Base-by-base conservation (phyloP, 1,284 basidiomycete genomes). In the Ceratobasidium sp. region DNA sequence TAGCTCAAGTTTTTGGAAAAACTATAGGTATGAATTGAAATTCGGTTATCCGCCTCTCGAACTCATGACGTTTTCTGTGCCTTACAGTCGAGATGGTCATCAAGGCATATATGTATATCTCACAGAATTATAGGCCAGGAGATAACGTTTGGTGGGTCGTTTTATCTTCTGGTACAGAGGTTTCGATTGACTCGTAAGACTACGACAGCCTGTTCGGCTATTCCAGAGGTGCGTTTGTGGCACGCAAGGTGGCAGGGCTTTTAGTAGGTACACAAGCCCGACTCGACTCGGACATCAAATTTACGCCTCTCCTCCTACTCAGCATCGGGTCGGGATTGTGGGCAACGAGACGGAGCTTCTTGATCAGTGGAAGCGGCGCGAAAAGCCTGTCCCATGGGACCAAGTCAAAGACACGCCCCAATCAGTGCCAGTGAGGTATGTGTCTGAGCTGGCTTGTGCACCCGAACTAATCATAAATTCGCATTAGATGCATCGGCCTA, bases 201-300 rank as follows among this genome's bases (percentile, higher is more conserved):
- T 9, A 59, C 33, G 40, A 2, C 20, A 74, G 71, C 33, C n/a
- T 74, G 38, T 74, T 74, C 38, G 71, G 71, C 5, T 74, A 74
- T 56, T 74, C 71, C 0, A 74, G 71, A 59, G 78, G 78, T 6
- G 77, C 78, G 17, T 79, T 78, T 79, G 78, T 76, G 23, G 78
- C 76, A 15, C 75, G 78, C 33, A 79, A 78, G 52, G 78, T 79
- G 26, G 78, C 77, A 15, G 64, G 64, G 23, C 50, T 79, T 9
- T 48, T 79, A 13, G 78, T 79, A 46, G 6, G 78, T 67, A 28
- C 7, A 7, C 13, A 40, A 40, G 15, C 59, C 59, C 10, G 50
- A 15, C 48, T 33, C 26, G 17, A 42, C 20, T 7, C 17, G 15
- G 38, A 17, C 15, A 6, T 15, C 38, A 23, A 65, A 17, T 17